Conservation (phyloP, 352 stramenopile species). For the Globisporangium polare region DNA sequence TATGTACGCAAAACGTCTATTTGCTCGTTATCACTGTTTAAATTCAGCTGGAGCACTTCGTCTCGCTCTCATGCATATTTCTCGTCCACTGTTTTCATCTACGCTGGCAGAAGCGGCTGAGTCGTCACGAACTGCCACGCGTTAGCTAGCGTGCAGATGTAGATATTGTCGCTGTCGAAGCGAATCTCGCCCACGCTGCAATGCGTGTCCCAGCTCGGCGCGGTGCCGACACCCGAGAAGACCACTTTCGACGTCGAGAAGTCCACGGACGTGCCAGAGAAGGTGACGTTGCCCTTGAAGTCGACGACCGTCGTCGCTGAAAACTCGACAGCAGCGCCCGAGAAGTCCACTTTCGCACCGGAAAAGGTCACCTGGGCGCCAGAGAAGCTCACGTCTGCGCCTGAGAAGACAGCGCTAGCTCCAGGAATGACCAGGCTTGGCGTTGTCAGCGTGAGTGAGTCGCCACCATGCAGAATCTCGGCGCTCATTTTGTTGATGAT, state of each 20-base stretch:
- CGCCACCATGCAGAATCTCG: constrained; percentile 25
- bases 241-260: constrained; percentile 13
- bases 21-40: not conserved
- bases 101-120: not conserved
- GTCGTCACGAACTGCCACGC: constrained; percentile 5
- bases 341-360: constrained; percentile 9
- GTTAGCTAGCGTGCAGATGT: constrained; percentile 3
- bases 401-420: constrained; percentile 8
- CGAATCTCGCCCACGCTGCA: constrained; percentile 16
- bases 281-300: constrained; percentile 5
- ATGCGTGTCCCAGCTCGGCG: not conserved
- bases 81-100: not conserved
- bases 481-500: constrained; percentile 18
- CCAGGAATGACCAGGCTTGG: constrained; percentile 16
- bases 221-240: constrained; percentile 9
- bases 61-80: no score
- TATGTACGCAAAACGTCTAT: no score
- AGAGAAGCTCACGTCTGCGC: constrained; percentile 5
- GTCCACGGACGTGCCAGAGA: constrained; percentile 7
- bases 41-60: not conserved
- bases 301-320: constrained; percentile 10
- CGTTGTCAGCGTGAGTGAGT: constrained; percentile 30
- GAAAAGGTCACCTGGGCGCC: constrained; percentile 1
- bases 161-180: constrained; percentile 8
- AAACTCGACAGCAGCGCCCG: constrained; percentile 10